Evolutionary conservation across 805 yeast species (phyloP).

Genomic region (Schwanniomyces pseudopolymorphus): DNA sequence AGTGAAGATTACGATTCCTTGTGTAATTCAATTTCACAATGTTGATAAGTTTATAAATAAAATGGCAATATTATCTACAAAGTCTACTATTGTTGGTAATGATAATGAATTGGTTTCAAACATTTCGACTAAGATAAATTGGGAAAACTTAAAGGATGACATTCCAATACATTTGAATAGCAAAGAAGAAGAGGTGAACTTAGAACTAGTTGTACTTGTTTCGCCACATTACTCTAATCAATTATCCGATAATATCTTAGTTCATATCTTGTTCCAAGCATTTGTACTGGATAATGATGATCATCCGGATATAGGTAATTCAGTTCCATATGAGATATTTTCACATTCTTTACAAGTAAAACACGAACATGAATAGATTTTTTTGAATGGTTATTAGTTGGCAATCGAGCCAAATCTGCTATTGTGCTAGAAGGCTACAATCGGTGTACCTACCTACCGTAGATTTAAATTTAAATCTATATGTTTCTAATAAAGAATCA

Average conservation of each 20-base stretch:
- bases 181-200: not conserved
- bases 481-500: too few relatives aligned
- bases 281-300: not conserved
- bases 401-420: too few relatives aligned
- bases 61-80: constrained; percentile 19
- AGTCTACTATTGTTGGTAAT: constrained; percentile 15
- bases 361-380: not conserved
- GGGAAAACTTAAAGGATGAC: constrained; percentile 41
- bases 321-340: not conserved
- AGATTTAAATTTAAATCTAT: too few relatives aligned
- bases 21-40: constrained; percentile 17
- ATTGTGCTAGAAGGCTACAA: too few relatives aligned
- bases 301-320: not conserved
- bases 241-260: not conserved
- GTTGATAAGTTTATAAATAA: constrained; percentile 15
- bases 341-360: not conserved
- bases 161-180: constrained; percentile 27
- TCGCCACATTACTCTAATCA: not conserved
- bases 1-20: constrained; percentile 24
- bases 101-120: constrained; percentile 15
- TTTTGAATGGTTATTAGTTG: too few relatives aligned
- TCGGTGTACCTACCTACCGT: too few relatives aligned
- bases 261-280: not conserved
- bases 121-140: constrained; percentile 24
- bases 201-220: not conserved